Evolutionary conservation across 768 basidiomycete genomes (phyloP), one percentile per base, ranked within the genome.

Genomic region (Russula brevipes): DNA sequence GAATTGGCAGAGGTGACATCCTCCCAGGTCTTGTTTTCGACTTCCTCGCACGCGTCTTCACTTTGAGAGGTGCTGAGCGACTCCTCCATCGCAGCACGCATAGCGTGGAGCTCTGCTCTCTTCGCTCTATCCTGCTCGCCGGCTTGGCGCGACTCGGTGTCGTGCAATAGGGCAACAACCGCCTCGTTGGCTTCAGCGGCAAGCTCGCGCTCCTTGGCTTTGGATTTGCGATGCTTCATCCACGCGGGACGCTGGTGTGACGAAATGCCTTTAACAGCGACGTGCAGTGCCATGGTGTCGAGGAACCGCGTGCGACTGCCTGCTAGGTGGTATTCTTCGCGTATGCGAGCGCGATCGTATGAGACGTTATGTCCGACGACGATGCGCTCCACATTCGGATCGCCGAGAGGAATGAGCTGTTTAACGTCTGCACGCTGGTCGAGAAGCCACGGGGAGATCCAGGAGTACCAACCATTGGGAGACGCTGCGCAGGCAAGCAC

Each of bases 281-380:
- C 88, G 72, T 99, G 96, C 6, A 99, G 79, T 1, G 94, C 85
- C 85, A 99, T 92, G 0, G 96, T 99, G 72, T 98, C 96, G 54
- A 98, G 74, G 72, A 90, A 99, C 6, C 95, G 85, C 39, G 82
- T 94, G 55, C 81, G 75, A 0, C 88, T 89, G 0, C 81, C 80
- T 2, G 76, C 69, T 6, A 96, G 71, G 66, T 76, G 76, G 72
- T 98, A 98, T 73, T 99, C 97, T 65, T 96, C 90, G 36, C 74
- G 72, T 39, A 96, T 77, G 11, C 95, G 82, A 16, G 84, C 87
- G 17, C 95, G 84, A 73, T 99, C 97, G 73, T 94, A 98, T 0
- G 94, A 90, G 47, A 98, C 87, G 70, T 97, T 97, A 74, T 99
- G 97, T 3, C 97, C 96, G 36, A 98, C 86, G 31, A 98, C 77